A percentile compares a stretch with the other conserved stretches of the same genome.
These are phyloP conservation scores for Metrosideros polymorpha DNA, from an alignment of 441 rosid genomes.

Conservation along the genomic window DNA sequence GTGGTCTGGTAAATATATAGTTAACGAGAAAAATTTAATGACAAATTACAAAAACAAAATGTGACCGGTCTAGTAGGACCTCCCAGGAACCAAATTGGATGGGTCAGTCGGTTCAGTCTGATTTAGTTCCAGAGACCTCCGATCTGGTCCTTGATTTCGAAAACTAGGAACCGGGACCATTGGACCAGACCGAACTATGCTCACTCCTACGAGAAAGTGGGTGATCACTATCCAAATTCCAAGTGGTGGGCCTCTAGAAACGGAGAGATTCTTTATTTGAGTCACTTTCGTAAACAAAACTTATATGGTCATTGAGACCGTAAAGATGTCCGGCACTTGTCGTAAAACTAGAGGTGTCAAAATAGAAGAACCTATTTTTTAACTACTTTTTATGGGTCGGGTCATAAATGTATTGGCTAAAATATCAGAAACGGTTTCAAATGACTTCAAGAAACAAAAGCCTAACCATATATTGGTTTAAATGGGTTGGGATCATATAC, in stretches of 20 bases:
- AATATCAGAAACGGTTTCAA: neutral
- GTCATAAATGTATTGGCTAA: neutral
- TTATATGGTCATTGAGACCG: neutral
- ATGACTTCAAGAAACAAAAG: neutral
- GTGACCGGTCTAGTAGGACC: no score
- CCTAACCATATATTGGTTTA: neutral
- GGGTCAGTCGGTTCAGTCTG: no score
- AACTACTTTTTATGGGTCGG: neutral
- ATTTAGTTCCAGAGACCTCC: no score
- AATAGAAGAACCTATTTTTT: neutral
- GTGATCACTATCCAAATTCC: neutral
- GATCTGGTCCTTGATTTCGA: no score
- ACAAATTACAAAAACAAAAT: no score
- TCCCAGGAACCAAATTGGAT: no score
- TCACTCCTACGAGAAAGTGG: neutral
- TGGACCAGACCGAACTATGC: no score
- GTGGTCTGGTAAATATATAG: no score
- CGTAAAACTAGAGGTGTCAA: neutral
- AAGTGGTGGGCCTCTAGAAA: neutral
- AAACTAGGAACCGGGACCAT: no score
- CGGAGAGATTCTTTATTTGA: neutral
- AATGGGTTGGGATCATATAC: neutral
- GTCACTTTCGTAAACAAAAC: neutral
- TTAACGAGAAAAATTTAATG: no score
- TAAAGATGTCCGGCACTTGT: neutral